Base-by-base conservation (phyloP, 2,329 filamentous ascomycete species). In the Aspergillus unguis region DNA sequence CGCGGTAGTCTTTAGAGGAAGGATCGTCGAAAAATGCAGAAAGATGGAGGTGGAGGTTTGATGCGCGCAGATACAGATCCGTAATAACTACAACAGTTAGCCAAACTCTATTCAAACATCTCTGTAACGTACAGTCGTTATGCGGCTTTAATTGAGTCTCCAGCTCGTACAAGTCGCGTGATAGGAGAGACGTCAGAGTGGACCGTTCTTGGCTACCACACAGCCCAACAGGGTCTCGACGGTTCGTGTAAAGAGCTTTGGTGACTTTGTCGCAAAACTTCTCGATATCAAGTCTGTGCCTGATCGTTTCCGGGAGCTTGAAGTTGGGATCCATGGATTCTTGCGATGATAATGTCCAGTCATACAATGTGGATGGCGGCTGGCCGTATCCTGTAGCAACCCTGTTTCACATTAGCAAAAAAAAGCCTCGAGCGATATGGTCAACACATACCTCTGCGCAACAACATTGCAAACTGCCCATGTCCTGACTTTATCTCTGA, bases 401-500 rank as follows among this genome's bases (percentile, higher is more conserved):
- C 47, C 80, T 83, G 52, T 23, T 26, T 32, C 50, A 26, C n/a
- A 28, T 53, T 26, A 53, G 48, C 8, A n/a, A 47, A 43, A 35
- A 9, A 9, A 29, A 23, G 23, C 25, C 4, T 11, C 5, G 8
- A 44, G 11, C 11, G 5, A 35, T 37, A 4, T 6, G 6, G 28
- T 10, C 4, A 29, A 46, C 9, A 62, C 73, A 58, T 74, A 82
- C 80, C 82, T 81, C 61, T 87, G 84, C 17, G 84, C 83, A 45
- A 86, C 83, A 57, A 85, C 81, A 62, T 87, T 87, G 69, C 84
- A 85, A 27, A 84, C 78, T 2, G 82, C 83, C 85, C 85, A 87
- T 2, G 85, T 87, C 57, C 82, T 77, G 33, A 86, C 76, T 41
- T 85, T 78, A 65, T 87, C 85, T 45, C 79, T 77, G 54, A 86